phyloP scores from a whole-genome alignment of 2,329 filamentous ascomycete genomes.

The Colletotrichum plurivorum region DNA sequence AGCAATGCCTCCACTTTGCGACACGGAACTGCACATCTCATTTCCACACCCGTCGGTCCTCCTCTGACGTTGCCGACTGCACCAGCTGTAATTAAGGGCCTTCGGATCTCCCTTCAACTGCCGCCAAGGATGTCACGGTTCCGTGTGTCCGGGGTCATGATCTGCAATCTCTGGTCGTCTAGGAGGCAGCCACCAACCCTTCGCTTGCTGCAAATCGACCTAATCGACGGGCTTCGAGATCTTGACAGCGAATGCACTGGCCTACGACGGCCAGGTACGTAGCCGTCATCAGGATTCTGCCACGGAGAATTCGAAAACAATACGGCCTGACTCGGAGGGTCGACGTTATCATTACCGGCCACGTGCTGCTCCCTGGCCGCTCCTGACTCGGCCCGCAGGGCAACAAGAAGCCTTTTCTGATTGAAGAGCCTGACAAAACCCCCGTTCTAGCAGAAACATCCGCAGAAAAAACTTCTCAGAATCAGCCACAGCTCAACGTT shows the following conservation, averaged over 20 bases:
- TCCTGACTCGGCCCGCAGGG: neutral
- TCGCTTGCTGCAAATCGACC: constrained; percentile 4
- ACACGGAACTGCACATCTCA: constrained; percentile 33
- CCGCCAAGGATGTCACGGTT: constrained; percentile 25
- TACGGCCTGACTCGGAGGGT: constrained; percentile 7
- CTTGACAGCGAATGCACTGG: constrained; percentile 19
- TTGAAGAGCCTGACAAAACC: constrained; percentile 6
- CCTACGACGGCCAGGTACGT: neutral
- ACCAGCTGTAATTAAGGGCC: constrained; percentile 6
- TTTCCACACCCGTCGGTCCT: constrained; percentile 18
- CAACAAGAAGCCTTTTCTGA: constrained; percentile 1
- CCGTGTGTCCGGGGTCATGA: constrained; percentile 19
- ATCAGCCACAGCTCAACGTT: neutral
- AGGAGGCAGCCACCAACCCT: neutral
- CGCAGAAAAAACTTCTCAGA: constrained; percentile 5
- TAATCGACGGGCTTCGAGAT: constrained; percentile 11
- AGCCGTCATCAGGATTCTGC: neutral
- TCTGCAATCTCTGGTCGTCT: constrained; percentile 11
- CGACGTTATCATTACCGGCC: neutral
- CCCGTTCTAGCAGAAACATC: constrained; percentile 15
- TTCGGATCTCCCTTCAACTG: constrained; percentile 1
- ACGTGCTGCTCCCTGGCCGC: neutral
- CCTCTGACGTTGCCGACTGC: constrained; percentile 30
- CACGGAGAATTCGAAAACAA: neutral
- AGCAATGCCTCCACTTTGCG: constrained; percentile 1